Evolutionary conservation across 768 basidiomycete genomes (phyloP).

Genomic region (Lactarius hengduanensis): DNA sequence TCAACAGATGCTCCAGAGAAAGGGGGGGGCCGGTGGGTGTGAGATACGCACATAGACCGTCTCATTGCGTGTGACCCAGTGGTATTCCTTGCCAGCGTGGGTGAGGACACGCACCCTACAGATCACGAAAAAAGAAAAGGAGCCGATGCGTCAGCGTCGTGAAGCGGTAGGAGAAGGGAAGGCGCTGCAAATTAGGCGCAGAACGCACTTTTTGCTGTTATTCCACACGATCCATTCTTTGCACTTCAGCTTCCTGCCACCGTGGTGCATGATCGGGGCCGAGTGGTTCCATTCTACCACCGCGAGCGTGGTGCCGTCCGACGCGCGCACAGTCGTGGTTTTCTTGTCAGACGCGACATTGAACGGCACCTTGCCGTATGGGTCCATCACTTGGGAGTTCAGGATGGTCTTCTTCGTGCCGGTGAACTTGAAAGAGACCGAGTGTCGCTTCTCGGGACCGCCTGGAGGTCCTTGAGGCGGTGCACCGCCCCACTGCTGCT

Average conservation of each 20-base stretch:
- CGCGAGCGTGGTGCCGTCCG: conserved; percentile 10
- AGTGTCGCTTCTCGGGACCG: conserved; percentile 3
- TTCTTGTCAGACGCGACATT: conserved; percentile 17
- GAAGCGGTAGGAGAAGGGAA: no score
- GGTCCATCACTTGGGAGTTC: conserved; percentile 19
- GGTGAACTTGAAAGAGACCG: conserved; percentile 12
- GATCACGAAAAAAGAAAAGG: background rate
- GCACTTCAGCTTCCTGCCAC: conserved; percentile 13
- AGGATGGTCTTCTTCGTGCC: conserved; percentile 8
- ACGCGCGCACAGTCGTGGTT: conserved; percentile 7
- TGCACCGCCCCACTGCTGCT: conserved; percentile 8
- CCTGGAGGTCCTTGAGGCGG: background rate
- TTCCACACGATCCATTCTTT: conserved; percentile 23
- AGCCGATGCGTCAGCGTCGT: background rate
- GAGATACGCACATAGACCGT: conserved; percentile 8
- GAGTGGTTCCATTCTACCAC: conserved; percentile 23
- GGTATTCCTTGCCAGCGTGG: conserved; percentile 12
- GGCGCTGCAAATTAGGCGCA: background rate
- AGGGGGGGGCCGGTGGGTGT: background rate
- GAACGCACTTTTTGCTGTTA: background rate
- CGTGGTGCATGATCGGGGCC: conserved; percentile 15
- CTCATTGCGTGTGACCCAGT: conserved; percentile 12
- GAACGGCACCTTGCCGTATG: conserved; percentile 19
- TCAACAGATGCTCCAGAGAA: background rate
- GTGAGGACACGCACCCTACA: conserved; percentile 7